Percentiles rank a stretch among this genome's conserved stretches.
Conservation (phyloP, 2,329 filamentous ascomycete genomes). For the Cordyceps militaris region DNA sequence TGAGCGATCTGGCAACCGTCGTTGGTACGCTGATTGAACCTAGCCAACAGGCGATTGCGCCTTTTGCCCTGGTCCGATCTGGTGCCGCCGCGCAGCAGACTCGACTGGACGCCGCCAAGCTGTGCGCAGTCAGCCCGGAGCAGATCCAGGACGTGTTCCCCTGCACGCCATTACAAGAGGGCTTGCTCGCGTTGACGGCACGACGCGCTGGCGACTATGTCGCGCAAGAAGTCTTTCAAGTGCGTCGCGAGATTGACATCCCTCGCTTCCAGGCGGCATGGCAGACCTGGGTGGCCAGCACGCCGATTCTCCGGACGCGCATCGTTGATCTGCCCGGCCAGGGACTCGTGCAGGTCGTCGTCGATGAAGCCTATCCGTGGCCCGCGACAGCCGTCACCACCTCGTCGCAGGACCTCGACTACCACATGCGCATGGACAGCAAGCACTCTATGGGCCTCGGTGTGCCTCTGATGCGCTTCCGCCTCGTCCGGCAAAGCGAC, state of each 20-base stretch:
- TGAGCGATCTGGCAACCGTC: slow-evolving; percentile 37
- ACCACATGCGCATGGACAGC: background rate
- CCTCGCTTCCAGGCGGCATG: slow-evolving; percentile 14
- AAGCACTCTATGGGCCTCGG: slow-evolving; percentile 15
- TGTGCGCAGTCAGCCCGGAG: slow-evolving; percentile 13
- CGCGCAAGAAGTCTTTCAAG: slow-evolving; percentile 13
- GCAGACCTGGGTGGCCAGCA: slow-evolving; percentile 14
- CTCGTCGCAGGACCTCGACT: background rate
- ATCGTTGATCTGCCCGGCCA: slow-evolving; percentile 4
- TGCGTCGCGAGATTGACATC: slow-evolving; percentile 13
- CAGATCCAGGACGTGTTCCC: slow-evolving; percentile 18
- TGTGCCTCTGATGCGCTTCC: slow-evolving; percentile 13
- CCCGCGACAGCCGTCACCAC: background rate
- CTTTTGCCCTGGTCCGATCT: background rate
- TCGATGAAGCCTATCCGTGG: background rate
- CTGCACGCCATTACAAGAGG: slow-evolving; percentile 19
- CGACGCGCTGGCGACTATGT: slow-evolving; percentile 16
- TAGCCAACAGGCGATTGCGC: background rate
- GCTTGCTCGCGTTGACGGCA: slow-evolving; percentile 16
- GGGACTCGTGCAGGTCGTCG: slow-evolving; percentile 1
- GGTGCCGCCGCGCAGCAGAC: background rate
- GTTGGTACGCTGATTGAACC: background rate
- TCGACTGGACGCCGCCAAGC: slow-evolving; percentile 3
- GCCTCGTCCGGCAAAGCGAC: slow-evolving; percentile 1
- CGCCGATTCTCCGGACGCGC: slow-evolving; percentile 13